Evolutionary conservation across 306 rosid species (phyloP).

Genomic region (Gleditsia sinensis): DNA sequence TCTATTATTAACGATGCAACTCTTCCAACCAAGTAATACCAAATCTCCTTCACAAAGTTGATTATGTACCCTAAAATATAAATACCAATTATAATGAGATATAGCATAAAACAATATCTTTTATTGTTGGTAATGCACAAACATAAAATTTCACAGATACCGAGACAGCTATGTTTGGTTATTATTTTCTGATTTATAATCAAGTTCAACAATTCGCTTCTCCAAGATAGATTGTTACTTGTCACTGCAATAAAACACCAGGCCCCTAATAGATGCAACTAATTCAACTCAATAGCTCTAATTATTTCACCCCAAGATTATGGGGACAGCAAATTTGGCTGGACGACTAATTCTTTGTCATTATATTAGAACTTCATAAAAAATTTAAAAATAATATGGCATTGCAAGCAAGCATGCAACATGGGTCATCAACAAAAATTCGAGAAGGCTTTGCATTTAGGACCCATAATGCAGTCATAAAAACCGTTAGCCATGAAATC

Average conservation of each 20-base stretch:
- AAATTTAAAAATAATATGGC: neutral
- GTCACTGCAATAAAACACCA: neutral
- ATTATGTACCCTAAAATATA: neutral
- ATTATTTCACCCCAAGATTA: neutral
- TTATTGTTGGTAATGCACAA: neutral
- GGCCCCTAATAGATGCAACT: neutral
- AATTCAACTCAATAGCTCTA: neutral
- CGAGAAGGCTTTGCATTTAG: neutral
- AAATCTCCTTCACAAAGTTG: conserved; percentile 1
- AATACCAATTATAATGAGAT: neutral
- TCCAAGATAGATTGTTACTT: neutral
- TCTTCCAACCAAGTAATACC: conserved; percentile 10
- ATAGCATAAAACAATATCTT: conserved; percentile 24
- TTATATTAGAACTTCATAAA: neutral
- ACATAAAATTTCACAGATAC: neutral
- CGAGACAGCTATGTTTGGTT: neutral
- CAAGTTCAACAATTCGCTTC: neutral
- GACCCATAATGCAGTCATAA: neutral
- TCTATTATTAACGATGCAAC: neutral
- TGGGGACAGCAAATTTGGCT: neutral
- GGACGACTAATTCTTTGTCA: neutral
- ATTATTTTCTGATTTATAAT: neutral
- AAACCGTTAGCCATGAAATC: neutral
- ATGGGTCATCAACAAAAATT: neutral
- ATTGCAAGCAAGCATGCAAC: neutral